Percentiles rank a stretch among this genome's conserved stretches.
Evolutionary conservation across 2,329 filamentous ascomycete genomes (phyloP).

Genomic region (Fusarium secorum): DNA sequence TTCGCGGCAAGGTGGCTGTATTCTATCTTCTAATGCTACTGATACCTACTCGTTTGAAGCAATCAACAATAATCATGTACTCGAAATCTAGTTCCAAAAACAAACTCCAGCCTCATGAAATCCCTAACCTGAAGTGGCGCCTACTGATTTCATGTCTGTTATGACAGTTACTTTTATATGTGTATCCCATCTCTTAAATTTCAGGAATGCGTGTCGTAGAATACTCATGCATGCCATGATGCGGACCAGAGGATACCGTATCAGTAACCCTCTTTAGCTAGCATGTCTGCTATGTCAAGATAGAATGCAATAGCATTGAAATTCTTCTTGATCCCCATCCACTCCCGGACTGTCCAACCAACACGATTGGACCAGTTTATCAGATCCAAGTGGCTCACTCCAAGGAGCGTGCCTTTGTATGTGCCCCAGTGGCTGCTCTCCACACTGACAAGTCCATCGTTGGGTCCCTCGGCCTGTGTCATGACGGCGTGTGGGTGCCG

Average conservation of each 20-base stretch:
- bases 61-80: constrained; percentile 22
- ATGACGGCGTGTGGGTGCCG: constrained; percentile 61
- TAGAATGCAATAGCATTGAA: constrained; percentile 76
- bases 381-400: constrained; percentile 69
- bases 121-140: background rate
- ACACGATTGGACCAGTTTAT: constrained; percentile 74
- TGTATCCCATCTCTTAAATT: background rate
- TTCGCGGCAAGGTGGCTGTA: constrained; percentile 42
- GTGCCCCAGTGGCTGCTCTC: constrained; percentile 67
- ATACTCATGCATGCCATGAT: background rate
- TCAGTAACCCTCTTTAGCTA: constrained; percentile 69
- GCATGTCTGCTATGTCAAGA: constrained; percentile 72
- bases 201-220: background rate
- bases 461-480: constrained; percentile 61
- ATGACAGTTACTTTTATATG: background rate
- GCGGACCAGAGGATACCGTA: background rate
- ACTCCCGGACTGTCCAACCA: constrained; percentile 60
- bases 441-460: constrained; percentile 74
- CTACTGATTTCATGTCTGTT: background rate
- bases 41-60: constrained; percentile 46
- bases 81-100: background rate
- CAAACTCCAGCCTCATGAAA: background rate
- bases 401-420: constrained; percentile 69
- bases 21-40: constrained; percentile 48
- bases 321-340: constrained; percentile 62